phyloP scores from a whole-genome alignment of 768 basidiomycete genomes.

The Paxillus rubicundulus region DNA sequence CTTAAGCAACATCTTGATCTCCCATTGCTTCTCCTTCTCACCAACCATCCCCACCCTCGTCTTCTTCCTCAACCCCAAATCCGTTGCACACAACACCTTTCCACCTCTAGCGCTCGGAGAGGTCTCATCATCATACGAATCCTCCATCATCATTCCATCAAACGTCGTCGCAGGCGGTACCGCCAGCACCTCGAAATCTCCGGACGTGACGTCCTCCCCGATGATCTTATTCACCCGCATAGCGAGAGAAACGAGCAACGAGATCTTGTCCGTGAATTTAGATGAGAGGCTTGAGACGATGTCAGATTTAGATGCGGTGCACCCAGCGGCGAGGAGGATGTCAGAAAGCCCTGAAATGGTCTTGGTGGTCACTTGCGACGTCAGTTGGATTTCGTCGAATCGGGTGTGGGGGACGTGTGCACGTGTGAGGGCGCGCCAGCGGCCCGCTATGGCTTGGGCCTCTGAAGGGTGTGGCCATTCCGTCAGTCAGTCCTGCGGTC shows the following conservation, averaged over 20 bases:
- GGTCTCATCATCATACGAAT: conserved; percentile 30
- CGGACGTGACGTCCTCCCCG: conserved; percentile 30
- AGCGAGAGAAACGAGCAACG: conserved; percentile 43
- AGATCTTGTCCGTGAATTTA: conserved; percentile 44
- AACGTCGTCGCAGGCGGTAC: conserved; percentile 24
- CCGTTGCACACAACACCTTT: conserved; percentile 36
- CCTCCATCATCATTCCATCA: conserved; percentile 28
- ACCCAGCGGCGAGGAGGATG: conserved; percentile 30
- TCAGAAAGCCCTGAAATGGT: conserved; percentile 27
- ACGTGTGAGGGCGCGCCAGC: conserved; percentile 45
- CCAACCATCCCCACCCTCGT: conserved; percentile 23
- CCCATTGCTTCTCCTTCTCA: conserved; percentile 27
- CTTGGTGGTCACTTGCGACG: conserved; percentile 21
- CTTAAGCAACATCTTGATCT: conserved; percentile 34
- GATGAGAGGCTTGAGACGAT: conserved; percentile 39
- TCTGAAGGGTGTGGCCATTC: conserved; percentile 27
- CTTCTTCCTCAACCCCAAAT: conserved; percentile 35
- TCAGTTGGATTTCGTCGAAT: conserved; percentile 22
- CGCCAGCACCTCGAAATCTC: conserved; percentile 31
- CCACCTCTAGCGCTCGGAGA: conserved; percentile 5
- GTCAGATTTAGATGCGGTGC: conserved; percentile 17
- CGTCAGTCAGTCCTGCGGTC: background rate
- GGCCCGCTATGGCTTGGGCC: conserved; percentile 42
- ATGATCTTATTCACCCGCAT: conserved; percentile 44
- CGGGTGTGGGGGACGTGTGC: conserved; percentile 25